phyloP scores from a whole-genome alignment of 352 stramenopile species.

The Elongisporangium prolatum region DNA sequence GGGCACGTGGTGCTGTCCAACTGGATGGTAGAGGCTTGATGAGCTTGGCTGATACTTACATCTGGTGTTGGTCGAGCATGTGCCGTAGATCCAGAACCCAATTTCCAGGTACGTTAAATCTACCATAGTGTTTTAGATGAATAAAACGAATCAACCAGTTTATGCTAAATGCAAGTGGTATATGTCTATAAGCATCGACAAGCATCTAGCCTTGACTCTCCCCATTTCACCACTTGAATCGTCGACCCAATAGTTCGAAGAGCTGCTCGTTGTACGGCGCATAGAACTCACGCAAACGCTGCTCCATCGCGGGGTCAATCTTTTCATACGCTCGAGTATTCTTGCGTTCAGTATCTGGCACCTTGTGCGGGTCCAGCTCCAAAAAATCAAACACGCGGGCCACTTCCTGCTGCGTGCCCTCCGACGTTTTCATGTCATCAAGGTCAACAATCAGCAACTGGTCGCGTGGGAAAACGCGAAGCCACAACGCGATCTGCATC shows the following conservation, averaged over 20 bases:
- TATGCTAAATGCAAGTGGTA: background rate
- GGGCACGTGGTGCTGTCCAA: too few species aligned
- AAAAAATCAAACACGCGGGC: conserved; percentile 49
- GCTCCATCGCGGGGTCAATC: conserved; percentile 22
- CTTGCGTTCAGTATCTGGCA: conserved; percentile 46
- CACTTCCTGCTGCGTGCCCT: conserved; percentile 25
- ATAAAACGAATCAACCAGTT: background rate
- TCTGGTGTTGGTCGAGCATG: too few species aligned
- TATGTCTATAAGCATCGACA: background rate
- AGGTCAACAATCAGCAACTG: conserved; percentile 86
- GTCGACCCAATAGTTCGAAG: conserved; percentile 40
- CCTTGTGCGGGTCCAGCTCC: conserved; percentile 20
- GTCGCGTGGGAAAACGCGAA: conserved; percentile 78
- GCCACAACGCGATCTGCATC: conserved; percentile 89
- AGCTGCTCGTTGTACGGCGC: conserved; percentile 64
- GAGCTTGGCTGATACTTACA: too few species aligned
- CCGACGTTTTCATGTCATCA: conserved; percentile 75
- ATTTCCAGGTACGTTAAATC: too few species aligned
- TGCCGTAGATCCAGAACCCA: too few species aligned
- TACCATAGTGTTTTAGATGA: too few species aligned
- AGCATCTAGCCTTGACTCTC: background rate
- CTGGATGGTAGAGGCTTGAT: too few species aligned
- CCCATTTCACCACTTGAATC: conserved; percentile 20
- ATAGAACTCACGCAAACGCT: conserved; percentile 56
- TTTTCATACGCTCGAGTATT: conserved; percentile 60